Conservation (phyloP, 2,329 filamentous ascomycete genomes). For the Sclerotinia minor region DNA sequence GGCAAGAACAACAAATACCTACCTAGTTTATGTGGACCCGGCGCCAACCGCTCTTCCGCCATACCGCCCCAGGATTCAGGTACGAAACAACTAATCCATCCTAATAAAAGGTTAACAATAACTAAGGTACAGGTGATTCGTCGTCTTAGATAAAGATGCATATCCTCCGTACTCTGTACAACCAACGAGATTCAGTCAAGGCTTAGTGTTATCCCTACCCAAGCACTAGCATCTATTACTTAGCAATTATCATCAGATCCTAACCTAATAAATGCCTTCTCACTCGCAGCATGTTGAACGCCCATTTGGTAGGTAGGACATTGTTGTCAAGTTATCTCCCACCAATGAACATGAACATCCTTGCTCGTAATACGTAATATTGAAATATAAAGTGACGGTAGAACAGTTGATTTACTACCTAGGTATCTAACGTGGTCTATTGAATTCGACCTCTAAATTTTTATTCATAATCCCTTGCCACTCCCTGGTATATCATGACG, state of each 20-base stretch:
- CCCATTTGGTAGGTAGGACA: background rate
- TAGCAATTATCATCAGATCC: background rate
- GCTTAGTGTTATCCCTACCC: background rate
- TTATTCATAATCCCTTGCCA: slow-evolving; percentile 20
- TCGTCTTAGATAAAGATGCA: background rate
- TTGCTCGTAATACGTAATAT: background rate
- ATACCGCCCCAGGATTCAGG: slow-evolving; percentile 16
- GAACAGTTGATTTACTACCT: slow-evolving; percentile 19
- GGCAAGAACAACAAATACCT: background rate
- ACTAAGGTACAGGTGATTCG: background rate
- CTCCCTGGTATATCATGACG: slow-evolving; percentile 29
- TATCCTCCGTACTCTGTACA: background rate
- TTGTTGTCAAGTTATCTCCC: too few species aligned
- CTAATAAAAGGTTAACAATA: background rate
- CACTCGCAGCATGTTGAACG: background rate
- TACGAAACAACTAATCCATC: background rate
- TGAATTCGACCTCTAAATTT: slow-evolving; percentile 19
- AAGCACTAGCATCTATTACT: background rate
- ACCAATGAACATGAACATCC: background rate
- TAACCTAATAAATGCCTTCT: background rate
- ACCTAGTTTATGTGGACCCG: background rate
- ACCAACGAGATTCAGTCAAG: background rate
- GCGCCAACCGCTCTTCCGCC: slow-evolving; percentile 24
- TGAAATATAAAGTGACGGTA: background rate
- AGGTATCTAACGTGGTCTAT: slow-evolving; percentile 21